Evolutionary conservation across 768 basidiomycete species (phyloP), one percentile per base, ranked within the genome.

Genomic region (Polyporus arcularius): DNA sequence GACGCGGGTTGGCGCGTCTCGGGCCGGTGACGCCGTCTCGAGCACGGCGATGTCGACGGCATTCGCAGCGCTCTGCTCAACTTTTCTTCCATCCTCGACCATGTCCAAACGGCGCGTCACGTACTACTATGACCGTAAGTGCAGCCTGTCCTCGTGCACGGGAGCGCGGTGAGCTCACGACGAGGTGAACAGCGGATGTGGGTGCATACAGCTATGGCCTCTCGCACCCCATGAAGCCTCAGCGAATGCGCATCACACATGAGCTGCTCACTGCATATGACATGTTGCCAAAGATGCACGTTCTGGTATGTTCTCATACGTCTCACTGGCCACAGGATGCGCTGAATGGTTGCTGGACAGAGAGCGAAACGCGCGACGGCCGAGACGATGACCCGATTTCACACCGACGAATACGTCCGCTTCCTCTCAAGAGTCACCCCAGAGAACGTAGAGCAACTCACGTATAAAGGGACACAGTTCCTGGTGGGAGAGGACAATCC

Each of bases 401-500:
- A 99, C 73, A 94, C 96, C 39, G 97, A 99, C 77, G 97, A 99
- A 82, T 99, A 97, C 74, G 84, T 99, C 56, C 87, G 98, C 67
- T 96, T 98, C 68, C 77, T 99, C 49, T 81, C 85, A 55, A 83
- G 85, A 51, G 96, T 98, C 38, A 92, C 89, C 0, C 96, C 96
- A 1, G 96, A 98, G 74, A 96, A 92, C 7, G 87, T 84, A 2
- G 90, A 92, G 66, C 88, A 93, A 57, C 74, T 97, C 69, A 94
- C 92, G 1, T 90, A 86, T 63, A 84, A 89, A 56, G 93, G 94
- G 4, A 87, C 87, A 46, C 79, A 94, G 74, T 98, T 68, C 80
- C 81, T 82, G 63, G 70, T 82, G 43, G 94, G 95, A 40, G 95
- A 97, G 57, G 97, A 98, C 72, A 98, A 97, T 68, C 97, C 96